phyloP scores from a whole-genome alignment of 2,329 filamentous ascomycete species.

The Cladosporium halotolerans region DNA sequence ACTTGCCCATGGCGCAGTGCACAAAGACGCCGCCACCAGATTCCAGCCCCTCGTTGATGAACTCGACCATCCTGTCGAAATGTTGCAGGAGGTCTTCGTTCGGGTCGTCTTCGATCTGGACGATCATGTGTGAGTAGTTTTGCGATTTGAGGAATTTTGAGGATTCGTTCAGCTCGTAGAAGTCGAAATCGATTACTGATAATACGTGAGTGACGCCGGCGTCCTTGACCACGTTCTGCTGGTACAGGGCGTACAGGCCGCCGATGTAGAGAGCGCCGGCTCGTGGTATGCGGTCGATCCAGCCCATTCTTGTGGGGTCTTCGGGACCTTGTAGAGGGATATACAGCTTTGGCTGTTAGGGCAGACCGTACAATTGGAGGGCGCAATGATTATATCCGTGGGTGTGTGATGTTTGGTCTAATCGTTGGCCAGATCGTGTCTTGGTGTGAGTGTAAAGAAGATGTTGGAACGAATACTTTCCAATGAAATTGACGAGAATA shows the following conservation, averaged over 20 bases:
- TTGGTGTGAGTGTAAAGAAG: too few species aligned
- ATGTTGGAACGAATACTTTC: too few species aligned
- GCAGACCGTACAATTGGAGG: too few species aligned
- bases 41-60: conserved; percentile 69
- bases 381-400: too few species aligned
- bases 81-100: conserved; percentile 78
- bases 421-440: too few species aligned
- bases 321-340: background rate
- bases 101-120: conserved; percentile 82
- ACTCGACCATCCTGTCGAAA: conserved; percentile 67
- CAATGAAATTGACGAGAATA: too few species aligned
- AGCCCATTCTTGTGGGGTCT: conserved; percentile 28
- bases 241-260: conserved; percentile 37
- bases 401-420: too few species aligned
- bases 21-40: conserved; percentile 55
- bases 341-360: too few species aligned
- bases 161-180: conserved; percentile 35
- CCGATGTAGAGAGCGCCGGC: conserved; percentile 35
- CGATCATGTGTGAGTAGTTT: conserved; percentile 58
- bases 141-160: conserved; percentile 8
- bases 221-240: conserved; percentile 48
- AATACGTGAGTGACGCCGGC: conserved; percentile 80
- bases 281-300: conserved; percentile 34
- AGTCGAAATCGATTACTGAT: conserved; percentile 63
- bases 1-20: conserved; percentile 89